Base-by-base conservation (phyloP, 2,329 filamentous ascomycete species). In the Monosporascus sp. region DNA sequence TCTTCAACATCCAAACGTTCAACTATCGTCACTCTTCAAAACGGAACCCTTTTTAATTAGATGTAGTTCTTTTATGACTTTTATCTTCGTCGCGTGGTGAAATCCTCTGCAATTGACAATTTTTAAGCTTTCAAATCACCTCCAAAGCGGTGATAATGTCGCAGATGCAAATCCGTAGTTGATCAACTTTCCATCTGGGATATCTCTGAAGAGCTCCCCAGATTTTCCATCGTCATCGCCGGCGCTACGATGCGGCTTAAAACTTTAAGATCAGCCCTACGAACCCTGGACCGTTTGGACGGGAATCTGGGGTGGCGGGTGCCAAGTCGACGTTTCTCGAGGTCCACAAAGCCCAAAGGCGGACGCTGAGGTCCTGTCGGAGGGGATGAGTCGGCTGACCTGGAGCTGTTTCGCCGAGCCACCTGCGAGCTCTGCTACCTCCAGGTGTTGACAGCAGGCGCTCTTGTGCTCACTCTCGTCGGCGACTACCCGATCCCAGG, bases 191-290 rank as follows among this genome's bases (percentile, higher is more conserved):
- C 62, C 62, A 66, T 57, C 53, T 57, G 43, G 31, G 52, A 62
- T 54, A 60, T 61, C 52, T 56, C 48, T 51, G 54, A 58, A 54
- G 58, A 53, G 52, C 55, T 60, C 61, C 60, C 65, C 61, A 60
- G 60, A 64, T 64, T 63, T 59, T 60, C 60, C 54, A 66, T 64
- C 65, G 65, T 64, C 64, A 63, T 66, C 66, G 62, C 62, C 65
- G 66, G 61, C 67, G 66, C 65, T 67, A 67, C 57, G 59, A 68
- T 69, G 67, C 67, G 67, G 66, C 67, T 68, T 60, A 67, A 68
- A 63, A 64, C 57, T 61, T 46, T 62, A 67, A 64, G 61, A 56
- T 66, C 66, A 69, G 65, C 67, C 67, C 65, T 68, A 69, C 54
- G 60, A 57, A 54, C 61, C 61, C 56, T 56, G 55, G 57, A 62